These are phyloP conservation scores for Uronychia binucleata DNA, from an alignment of 73 alveolate species.

Conservation along the genomic window DNA sequence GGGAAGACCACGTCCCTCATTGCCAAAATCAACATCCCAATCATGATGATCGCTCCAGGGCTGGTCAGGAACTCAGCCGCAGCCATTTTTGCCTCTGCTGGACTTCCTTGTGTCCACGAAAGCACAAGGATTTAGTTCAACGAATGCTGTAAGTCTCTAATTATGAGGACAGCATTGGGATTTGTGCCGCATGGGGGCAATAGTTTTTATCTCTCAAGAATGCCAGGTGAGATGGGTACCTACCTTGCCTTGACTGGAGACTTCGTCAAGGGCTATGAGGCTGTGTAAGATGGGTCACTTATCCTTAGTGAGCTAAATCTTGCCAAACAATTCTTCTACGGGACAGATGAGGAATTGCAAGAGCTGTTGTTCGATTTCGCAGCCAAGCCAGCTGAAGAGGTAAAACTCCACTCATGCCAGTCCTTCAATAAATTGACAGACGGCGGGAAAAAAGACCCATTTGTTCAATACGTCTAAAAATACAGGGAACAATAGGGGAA, in stretches of 20 bases:
- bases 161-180: slow-evolving; percentile 24
- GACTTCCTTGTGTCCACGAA: slow-evolving; percentile 21
- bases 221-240: slow-evolving; percentile 70
- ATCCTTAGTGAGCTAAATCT: neutral
- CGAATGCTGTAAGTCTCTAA: slow-evolving; percentile 23
- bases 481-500: too few species aligned
- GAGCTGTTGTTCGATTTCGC: neutral
- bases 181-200: slow-evolving; percentile 70
- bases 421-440: neutral
- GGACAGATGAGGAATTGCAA: neutral
- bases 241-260: slow-evolving; percentile 62
- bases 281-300: slow-evolving; percentile 2
- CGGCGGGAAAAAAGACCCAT: too few species aligned
- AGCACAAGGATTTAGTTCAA: slow-evolving; percentile 34
- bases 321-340: neutral
- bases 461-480: too few species aligned
- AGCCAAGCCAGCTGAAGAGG: neutral
- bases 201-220: slow-evolving; percentile 57
- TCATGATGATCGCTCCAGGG: slow-evolving; percentile 42
- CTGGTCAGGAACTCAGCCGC: slow-evolving; percentile 54
- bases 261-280: slow-evolving; percentile 59
- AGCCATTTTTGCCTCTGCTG: slow-evolving; percentile 37
- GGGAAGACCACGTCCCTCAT: slow-evolving; percentile 9
- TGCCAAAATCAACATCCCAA: slow-evolving; percentile 48
- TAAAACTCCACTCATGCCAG: neutral